A percentile compares a stretch with the other conserved stretches of the same genome.
phyloP scores from a whole-genome alignment of 305 asterid species.

The Solanum chacoense region DNA sequence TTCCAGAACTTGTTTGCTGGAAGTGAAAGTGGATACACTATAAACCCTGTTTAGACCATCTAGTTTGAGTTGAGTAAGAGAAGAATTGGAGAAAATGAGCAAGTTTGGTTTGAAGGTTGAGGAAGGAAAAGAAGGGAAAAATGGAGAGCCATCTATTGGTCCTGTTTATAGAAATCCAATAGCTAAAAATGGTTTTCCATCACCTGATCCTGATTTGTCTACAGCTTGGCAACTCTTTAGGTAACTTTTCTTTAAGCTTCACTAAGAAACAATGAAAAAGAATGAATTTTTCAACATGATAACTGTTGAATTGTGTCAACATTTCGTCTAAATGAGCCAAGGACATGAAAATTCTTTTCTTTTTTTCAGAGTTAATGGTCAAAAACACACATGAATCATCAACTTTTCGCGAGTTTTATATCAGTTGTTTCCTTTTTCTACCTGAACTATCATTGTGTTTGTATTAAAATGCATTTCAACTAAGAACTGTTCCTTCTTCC shows the following conservation, averaged over 20 bases:
- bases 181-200: slow-evolving; percentile 50
- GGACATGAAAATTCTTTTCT: neutral
- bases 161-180: slow-evolving; percentile 66
- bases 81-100: neutral
- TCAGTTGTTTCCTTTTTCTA: neutral
- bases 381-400: neutral
- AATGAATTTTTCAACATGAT: neutral
- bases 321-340: neutral
- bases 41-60: neutral
- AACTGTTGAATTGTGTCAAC: neutral
- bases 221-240: slow-evolving; percentile 79
- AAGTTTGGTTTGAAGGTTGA: slow-evolving; percentile 58
- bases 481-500: neutral
- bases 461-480: neutral
- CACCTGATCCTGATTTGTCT: slow-evolving; percentile 38
- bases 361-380: neutral
- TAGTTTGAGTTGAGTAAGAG: neutral
- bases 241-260: slow-evolving; percentile 11
- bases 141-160: slow-evolving; percentile 69
- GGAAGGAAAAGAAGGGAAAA: slow-evolving; percentile 55
- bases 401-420: neutral
- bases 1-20: neutral
- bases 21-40: neutral
- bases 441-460: neutral
- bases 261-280: neutral